Conservation (phyloP, 2,329 filamentous ascomycete species). For the Zalaria sp. region DNA sequence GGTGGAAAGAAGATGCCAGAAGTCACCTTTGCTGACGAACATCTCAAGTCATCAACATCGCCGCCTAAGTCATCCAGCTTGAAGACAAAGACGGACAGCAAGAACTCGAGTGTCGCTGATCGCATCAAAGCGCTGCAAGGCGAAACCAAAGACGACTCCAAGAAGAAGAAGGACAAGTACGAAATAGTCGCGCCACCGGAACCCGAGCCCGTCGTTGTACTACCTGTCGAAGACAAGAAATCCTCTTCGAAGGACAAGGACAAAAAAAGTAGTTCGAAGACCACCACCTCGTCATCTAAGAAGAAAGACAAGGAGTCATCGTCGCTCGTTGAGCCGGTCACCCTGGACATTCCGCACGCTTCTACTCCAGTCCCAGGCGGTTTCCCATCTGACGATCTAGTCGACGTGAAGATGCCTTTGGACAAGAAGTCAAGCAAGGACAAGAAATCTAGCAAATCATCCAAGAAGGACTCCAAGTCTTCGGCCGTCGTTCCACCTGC, state of each 20-base stretch:
- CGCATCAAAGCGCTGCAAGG: slow-evolving; percentile 33
- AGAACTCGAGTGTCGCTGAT: slow-evolving; percentile 34
- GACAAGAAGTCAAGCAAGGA: slow-evolving; percentile 17
- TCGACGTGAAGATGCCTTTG: slow-evolving; percentile 10
- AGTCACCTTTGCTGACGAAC: slow-evolving; percentile 25
- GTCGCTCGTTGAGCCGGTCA: not conserved
- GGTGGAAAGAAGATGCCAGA: slow-evolving; percentile 27
- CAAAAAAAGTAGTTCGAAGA: slow-evolving; percentile 7
- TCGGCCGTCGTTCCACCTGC: slow-evolving; percentile 11
- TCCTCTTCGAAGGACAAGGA: slow-evolving; percentile 7
- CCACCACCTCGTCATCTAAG: slow-evolving; percentile 3
- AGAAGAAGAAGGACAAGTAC: slow-evolving; percentile 22
- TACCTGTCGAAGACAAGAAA: slow-evolving; percentile 7
- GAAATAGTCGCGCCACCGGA: slow-evolving; percentile 17
- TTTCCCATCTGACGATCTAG: slow-evolving; percentile 30
- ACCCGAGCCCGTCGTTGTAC: slow-evolving; percentile 11
- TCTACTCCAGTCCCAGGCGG: slow-evolving; percentile 30
- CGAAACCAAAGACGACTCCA: slow-evolving; percentile 14
- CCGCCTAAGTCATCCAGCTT: slow-evolving; percentile 26
- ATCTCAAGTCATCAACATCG: slow-evolving; percentile 20
- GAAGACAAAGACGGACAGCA: slow-evolving; percentile 25
- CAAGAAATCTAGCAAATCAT: slow-evolving; percentile 19
- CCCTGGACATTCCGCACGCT: slow-evolving; percentile 13
- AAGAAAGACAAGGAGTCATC: slow-evolving; percentile 4
- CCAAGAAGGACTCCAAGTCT: slow-evolving; percentile 19